Evolutionary conservation across 2,329 filamentous ascomycete genomes (phyloP).

Genomic region (Fusarium sp.): DNA sequence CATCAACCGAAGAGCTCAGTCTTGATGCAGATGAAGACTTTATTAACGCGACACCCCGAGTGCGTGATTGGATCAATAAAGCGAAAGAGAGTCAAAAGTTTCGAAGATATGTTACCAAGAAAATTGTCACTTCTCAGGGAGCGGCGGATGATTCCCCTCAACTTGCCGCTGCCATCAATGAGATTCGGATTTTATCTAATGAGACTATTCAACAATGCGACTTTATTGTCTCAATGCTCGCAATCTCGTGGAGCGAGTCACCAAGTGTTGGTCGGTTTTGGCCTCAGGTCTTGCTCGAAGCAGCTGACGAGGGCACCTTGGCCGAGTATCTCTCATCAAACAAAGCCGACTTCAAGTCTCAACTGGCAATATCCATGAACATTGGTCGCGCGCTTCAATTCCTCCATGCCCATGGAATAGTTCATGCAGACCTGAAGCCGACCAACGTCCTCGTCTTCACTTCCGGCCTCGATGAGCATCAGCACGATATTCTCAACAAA

Average conservation of each 20-base stretch:
- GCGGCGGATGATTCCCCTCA: neutral
- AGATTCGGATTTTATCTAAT: neutral
- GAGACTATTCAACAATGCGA: neutral
- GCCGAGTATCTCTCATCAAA: neutral
- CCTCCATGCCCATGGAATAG: neutral
- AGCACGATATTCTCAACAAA: neutral
- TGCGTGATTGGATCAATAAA: neutral
- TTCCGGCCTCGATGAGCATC: neutral
- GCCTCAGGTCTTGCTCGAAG: constrained; percentile 2
- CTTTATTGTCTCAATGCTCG: constrained; percentile 6
- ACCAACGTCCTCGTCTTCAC: neutral
- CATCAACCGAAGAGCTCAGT: neutral
- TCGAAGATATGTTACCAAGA: neutral
- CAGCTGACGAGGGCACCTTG: neutral
- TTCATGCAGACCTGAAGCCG: neutral
- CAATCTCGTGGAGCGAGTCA: neutral
- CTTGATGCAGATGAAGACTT: neutral
- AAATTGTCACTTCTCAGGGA: neutral
- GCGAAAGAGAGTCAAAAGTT: neutral
- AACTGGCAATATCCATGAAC: neutral
- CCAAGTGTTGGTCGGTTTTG: neutral
- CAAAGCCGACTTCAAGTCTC: neutral
- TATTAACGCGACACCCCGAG: neutral
- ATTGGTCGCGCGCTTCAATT: neutral
- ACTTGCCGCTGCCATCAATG: neutral